Evolutionary conservation across 768 basidiomycete species (phyloP).

Genomic region (Suillus variegatus): DNA sequence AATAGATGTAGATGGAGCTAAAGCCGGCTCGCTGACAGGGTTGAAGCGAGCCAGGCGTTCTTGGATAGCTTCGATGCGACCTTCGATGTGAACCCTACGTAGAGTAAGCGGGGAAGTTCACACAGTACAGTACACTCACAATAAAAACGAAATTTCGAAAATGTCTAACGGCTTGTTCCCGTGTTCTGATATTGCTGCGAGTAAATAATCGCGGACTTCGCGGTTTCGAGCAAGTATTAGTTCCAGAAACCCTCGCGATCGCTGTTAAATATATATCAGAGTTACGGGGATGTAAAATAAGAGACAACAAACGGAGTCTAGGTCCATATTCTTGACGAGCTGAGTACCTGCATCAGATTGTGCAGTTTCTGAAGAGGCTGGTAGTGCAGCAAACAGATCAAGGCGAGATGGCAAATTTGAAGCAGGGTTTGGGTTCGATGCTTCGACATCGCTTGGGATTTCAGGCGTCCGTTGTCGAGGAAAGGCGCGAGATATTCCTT

Average conservation of each 20-base stretch:
- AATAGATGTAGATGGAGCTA: conserved; percentile 5
- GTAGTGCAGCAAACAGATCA: conserved; percentile 18
- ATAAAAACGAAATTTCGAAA: neutral
- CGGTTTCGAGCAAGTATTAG: neutral
- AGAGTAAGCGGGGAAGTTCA: conserved; percentile 24
- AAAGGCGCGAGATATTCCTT: conserved; percentile 4
- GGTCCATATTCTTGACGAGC: neutral
- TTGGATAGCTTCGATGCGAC: conserved; percentile 41
- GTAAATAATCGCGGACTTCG: neutral
- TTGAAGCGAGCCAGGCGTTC: conserved; percentile 30
- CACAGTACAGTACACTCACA: neutral
- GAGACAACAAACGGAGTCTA: neutral
- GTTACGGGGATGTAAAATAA: neutral
- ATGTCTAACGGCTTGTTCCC: neutral
- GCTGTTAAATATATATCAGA: neutral
- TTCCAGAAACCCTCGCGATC: conserved; percentile 4
- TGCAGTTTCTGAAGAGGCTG: neutral
- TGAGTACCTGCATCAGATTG: conserved; percentile 1
- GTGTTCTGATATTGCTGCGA: neutral
- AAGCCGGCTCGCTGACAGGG: neutral
- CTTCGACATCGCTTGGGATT: conserved; percentile 24
- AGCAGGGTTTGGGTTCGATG: conserved; percentile 19
- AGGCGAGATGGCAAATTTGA: conserved; percentile 4
- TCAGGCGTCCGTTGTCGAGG: conserved; percentile 21
- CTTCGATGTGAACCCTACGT: conserved; percentile 35